A percentile compares a stretch with the other conserved stretches of the same genome.
Evolutionary conservation across 768 basidiomycete genomes (phyloP).

Genomic region (Lentinula lateritia): DNA sequence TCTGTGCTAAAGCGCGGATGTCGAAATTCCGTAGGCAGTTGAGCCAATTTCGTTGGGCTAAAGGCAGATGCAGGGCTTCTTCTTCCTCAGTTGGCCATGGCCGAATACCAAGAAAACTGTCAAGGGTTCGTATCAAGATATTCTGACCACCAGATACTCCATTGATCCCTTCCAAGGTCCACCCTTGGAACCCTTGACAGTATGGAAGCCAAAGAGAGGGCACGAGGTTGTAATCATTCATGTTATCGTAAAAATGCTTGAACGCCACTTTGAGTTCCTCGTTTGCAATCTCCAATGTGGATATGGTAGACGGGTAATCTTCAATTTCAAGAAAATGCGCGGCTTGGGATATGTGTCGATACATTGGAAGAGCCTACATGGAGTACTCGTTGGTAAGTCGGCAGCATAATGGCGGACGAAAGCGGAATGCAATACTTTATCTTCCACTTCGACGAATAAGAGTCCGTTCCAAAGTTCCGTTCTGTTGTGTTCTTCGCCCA

Average conservation of each 20-base stretch:
- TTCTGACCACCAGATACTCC: constrained; percentile 12
- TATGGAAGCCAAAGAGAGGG: constrained; percentile 10
- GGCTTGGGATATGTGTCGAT: constrained; percentile 3
- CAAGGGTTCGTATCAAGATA: constrained; percentile 9
- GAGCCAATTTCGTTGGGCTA: constrained; percentile 10
- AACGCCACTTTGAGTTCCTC: constrained; percentile 6
- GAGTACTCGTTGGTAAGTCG: not conserved
- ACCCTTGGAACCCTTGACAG: constrained; percentile 11
- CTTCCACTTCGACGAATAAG: constrained; percentile 10
- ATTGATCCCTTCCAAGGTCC: constrained; percentile 11
- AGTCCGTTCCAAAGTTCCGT: constrained; percentile 12
- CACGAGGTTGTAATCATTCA: constrained; percentile 10
- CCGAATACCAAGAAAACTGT: constrained; percentile 11
- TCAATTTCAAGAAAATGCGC: not conserved
- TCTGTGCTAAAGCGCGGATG: not conserved
- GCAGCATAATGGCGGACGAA: too few species aligned
- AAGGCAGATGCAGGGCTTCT: constrained; percentile 11
- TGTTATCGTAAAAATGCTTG: constrained; percentile 11
- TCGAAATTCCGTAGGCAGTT: constrained; percentile 3
- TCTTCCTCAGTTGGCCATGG: constrained; percentile 10
- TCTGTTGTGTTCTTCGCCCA: constrained; percentile 10
- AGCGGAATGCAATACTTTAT: not conserved
- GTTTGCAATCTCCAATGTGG: constrained; percentile 5
- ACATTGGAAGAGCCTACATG: constrained; percentile 9
- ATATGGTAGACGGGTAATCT: constrained; percentile 1